Conservation (phyloP, 129 eudicot genomes). For the Pittosporum tobira region DNA sequence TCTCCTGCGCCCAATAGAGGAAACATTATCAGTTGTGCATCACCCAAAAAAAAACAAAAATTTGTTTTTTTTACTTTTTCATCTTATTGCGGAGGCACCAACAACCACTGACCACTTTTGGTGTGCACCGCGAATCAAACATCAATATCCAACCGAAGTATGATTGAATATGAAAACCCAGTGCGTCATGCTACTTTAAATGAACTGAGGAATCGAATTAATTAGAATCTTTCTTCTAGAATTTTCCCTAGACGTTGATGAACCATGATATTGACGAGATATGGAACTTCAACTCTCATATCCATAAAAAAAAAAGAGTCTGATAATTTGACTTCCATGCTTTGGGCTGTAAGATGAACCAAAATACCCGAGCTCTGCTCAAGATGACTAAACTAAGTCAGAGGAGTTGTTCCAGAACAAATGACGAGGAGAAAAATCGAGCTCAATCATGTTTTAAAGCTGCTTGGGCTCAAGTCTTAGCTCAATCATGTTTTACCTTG, state of each 20-base stretch:
- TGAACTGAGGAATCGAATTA: background rate
- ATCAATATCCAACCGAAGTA: background rate
- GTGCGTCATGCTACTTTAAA: background rate
- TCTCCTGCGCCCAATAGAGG: conserved; percentile 36
- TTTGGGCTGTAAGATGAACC: background rate
- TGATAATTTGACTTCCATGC: background rate
- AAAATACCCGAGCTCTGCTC: background rate
- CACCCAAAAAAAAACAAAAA: too few species aligned
- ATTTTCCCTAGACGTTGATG: background rate
- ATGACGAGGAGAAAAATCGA: background rate
- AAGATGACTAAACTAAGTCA: background rate
- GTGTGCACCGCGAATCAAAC: too few species aligned
- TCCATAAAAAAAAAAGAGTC: background rate
- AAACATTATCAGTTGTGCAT: too few species aligned
- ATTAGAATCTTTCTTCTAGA: background rate
- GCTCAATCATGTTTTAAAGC: background rate
- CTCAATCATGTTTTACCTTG: background rate
- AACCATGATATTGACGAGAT: background rate
- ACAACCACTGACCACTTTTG: too few species aligned
- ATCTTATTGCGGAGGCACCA: too few species aligned
- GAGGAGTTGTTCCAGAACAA: background rate
- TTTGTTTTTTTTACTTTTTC: too few species aligned
- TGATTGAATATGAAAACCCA: background rate
- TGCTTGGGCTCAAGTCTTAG: background rate
- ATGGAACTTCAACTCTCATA: background rate